Percentiles rank a stretch among this genome's conserved stretches.
These are phyloP conservation scores for Psilocybe sp. DNA, from an alignment of 768 basidiomycete genomes.

Conservation along the genomic window DNA sequence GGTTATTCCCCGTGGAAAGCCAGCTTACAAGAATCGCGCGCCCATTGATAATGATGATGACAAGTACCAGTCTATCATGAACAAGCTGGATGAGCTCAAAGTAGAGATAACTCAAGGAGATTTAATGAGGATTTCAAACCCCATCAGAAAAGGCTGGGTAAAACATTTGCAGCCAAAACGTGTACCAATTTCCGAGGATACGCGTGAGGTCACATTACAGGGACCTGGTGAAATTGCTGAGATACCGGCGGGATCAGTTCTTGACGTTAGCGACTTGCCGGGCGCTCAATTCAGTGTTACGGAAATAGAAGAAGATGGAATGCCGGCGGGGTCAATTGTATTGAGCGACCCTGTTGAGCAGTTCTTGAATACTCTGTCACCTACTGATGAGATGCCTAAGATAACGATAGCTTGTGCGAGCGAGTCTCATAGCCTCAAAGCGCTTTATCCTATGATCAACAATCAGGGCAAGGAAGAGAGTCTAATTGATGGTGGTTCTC, in stretches of 20 bases:
- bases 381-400: background rate
- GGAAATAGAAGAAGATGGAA: background rate
- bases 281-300: background rate
- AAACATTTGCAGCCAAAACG: background rate
- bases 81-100: background rate
- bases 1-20: background rate
- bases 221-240: too few relatives aligned
- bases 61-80: too few relatives aligned
- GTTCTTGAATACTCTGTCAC: background rate
- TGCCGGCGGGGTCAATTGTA: background rate
- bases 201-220: too few relatives aligned
- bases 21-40: background rate
- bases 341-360: background rate
- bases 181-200: too few relatives aligned
- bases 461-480: background rate
- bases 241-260: too few relatives aligned
- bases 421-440: background rate
- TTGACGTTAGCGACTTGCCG: background rate
- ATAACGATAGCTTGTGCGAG: background rate
- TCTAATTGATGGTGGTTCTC: conserved; percentile 1
- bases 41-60: background rate
- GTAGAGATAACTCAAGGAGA: background rate
- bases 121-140: background rate
- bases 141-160: background rate
- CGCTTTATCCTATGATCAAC: background rate